phyloP scores from a whole-genome alignment of 2,329 filamentous ascomycete species.

The Exutisphaerella laricina region DNA sequence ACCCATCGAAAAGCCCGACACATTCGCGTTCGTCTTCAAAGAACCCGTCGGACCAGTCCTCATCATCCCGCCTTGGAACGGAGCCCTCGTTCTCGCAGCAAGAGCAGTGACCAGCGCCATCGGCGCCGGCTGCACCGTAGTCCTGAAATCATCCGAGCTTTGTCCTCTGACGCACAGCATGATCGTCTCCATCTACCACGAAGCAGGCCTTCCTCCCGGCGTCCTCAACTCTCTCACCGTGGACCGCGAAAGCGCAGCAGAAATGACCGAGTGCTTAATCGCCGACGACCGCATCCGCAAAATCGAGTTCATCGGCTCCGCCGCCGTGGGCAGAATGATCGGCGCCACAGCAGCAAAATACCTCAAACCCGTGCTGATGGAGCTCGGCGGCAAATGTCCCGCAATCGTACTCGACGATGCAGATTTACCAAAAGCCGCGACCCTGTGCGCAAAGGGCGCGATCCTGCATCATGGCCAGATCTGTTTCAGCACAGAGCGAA shows the following conservation, averaged over 20 bases:
- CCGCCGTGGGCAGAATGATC: slow-evolving; percentile 39
- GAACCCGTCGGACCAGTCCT: slow-evolving; percentile 5
- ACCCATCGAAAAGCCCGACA: slow-evolving; percentile 1
- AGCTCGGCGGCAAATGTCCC: slow-evolving; percentile 44
- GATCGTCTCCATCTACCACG: slow-evolving; percentile 30
- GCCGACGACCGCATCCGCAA: slow-evolving; percentile 36
- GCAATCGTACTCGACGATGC: slow-evolving; percentile 8
- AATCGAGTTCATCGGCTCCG: slow-evolving; percentile 43
- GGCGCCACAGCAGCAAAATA: slow-evolving; percentile 19
- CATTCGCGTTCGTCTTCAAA: slow-evolving; percentile 5
- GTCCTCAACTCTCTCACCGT: slow-evolving; percentile 38
- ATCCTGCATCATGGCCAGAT: slow-evolving; percentile 34
- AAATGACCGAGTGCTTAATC: slow-evolving; percentile 36
- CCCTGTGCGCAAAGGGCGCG: slow-evolving; percentile 28
- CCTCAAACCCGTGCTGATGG: slow-evolving; percentile 35
- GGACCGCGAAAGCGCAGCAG: slow-evolving; percentile 32
- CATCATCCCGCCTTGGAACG: slow-evolving; percentile 21
- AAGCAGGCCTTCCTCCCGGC: slow-evolving; percentile 42
- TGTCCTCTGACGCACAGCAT: slow-evolving; percentile 27
- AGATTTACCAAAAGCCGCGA: slow-evolving; percentile 28
- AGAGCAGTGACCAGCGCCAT: slow-evolving; percentile 21
- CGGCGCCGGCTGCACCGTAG: slow-evolving; percentile 22
- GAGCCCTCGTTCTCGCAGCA: slow-evolving; percentile 21
- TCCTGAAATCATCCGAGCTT: slow-evolving; percentile 24
- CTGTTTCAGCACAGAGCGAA: slow-evolving; percentile 35